Base-by-base conservation (phyloP, 23 red algal genomes). In the Gracilaria caudata region DNA sequence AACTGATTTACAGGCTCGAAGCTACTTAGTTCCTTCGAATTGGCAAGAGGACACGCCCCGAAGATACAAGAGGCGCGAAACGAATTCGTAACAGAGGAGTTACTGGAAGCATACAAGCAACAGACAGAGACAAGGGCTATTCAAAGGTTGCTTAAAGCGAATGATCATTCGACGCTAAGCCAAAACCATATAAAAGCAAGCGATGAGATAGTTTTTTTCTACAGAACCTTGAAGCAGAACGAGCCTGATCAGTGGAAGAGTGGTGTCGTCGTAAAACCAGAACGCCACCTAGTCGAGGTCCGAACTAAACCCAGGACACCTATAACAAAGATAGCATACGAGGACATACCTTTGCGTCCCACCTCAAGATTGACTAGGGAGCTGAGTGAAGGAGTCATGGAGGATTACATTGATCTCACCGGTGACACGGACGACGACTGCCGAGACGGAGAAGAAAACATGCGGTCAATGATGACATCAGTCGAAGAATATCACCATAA, bases 301-400 rank as follows among this genome's bases (percentile, higher is more conserved):
- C 45, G 77, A 59, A 30, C 6, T 6, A 4, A 25, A 36, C 55
- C 54, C 25, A 39, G 24, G 7, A 24, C 3, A 3, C 23, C 1
- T 1, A 63, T 63, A 32, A 32, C 63, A 47, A 70, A 73, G 51
- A 35, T 64, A 3, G 82, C 82, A 56, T 86, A 74, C 46, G 82
- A 86, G 28, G 82, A 86, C 38, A 7, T 66, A n/a, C 40, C 64
- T 14, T 24, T 86, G 7, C 25, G 44, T 0, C 64, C 64, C 7
- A 30, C 0, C 40, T 54, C 46, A 11, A 14, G 8, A 24, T 39
- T 86, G 4, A 26, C 63, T 36, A 21, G 46, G 59, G 82, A 86
- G 47, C 60, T 84, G 19, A 70, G 34, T 30, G 41, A 41, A 38
- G 51, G 61, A 29, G 28, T 34, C 29, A 26, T 74, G 41, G 82